Base-by-base conservation (phyloP, 2,329 filamentous ascomycete species). In the Zymoseptoria crescenta region DNA sequence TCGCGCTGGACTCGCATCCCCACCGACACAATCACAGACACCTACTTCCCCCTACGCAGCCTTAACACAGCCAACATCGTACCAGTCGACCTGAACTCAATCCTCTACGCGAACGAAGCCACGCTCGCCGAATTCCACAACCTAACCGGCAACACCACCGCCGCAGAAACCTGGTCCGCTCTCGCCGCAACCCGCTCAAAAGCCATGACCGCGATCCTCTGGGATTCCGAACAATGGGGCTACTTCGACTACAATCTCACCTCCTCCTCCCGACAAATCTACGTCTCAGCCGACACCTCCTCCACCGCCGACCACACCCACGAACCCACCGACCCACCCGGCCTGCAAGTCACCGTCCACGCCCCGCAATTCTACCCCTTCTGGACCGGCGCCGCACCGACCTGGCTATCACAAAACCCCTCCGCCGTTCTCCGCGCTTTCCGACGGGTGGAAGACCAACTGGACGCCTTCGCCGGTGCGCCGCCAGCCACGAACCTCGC, bases 231-330 rank as follows among this genome's bases (percentile, higher is more conserved):
- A 6, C 77, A 83, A 61, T 81, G 75, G 71, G 80, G 79, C 71
- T 88, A 87, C 75, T 88, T 87, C 67, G 86, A 88, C 76, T 87
- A 83, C 75, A 88, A 88, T 73, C 62, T 85, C 29, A 87, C 84
- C 0, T 82, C 83, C 0, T 73, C 70, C 8, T 71, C 76, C 1
- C 84, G 86, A 61, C 79, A 83, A 63, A 72, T 82, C 35, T 87
- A 80, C 66, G 74, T 82, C 13, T 77, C 79, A 1, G 70, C 71
- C 8, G 82, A 85, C 62, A 66, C 72, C 3, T 79, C 81, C 62
- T 71, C 78, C 1, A 74, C 75, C 8, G 8, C 35, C 35, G 35
- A 41, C 16, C 35, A 41, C 35, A 2, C 35, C 10, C 35, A 41
- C 10, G 0, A 1, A 0, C 62, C 74, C 3, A 67, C 73, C 35